Percentiles rank a stretch among this genome's conserved stretches.
Conservation (phyloP, 345 rosid species). For the Pugionium cornutum region DNA sequence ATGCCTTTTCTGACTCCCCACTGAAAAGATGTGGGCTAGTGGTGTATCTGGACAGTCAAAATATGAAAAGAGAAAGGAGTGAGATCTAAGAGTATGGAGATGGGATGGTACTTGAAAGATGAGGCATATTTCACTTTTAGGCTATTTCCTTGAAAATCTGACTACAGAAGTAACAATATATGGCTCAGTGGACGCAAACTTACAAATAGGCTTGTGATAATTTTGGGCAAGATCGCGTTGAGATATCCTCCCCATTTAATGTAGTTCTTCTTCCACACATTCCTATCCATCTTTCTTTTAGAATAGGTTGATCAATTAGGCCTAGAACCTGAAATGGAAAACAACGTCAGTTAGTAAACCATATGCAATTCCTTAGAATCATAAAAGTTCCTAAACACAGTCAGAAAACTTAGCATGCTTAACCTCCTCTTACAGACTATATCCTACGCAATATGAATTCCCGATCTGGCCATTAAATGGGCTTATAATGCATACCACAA, state of each 20-base stretch:
- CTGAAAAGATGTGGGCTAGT: constrained; percentile 94
- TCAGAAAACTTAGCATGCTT: constrained; percentile 17
- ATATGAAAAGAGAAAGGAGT: constrained; percentile 7
- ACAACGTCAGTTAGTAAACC: constrained; percentile 26
- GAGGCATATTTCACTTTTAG: constrained; percentile 9
- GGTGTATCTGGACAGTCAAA: constrained; percentile 63
- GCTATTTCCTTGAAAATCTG: constrained; percentile 13
- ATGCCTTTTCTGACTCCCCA: constrained; percentile 79
- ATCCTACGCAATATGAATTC: constrained; percentile 4
- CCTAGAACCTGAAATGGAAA: constrained; percentile 71
- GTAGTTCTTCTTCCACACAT: constrained; percentile 70
- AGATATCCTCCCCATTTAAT: constrained; percentile 70
- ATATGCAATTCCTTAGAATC: constrained; percentile 22
- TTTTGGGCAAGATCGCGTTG: constrained; percentile 64
- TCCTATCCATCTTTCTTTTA: constrained; percentile 93
- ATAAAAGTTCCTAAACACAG: not conserved
- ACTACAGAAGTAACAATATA: constrained; percentile 15
- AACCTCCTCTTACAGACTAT: not conserved
- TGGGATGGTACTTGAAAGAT: constrained; percentile 2
- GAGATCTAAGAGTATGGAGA: constrained; percentile 7
- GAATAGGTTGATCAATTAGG: constrained; percentile 83
- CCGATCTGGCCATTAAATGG: not conserved
- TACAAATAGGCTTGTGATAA: constrained; percentile 89
- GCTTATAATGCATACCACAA: constrained; percentile 11
- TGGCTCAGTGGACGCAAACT: constrained; percentile 33